Evolutionary conservation across 2,329 filamentous ascomycete genomes (phyloP).

Genomic region (Diplodia scrobiculata): DNA sequence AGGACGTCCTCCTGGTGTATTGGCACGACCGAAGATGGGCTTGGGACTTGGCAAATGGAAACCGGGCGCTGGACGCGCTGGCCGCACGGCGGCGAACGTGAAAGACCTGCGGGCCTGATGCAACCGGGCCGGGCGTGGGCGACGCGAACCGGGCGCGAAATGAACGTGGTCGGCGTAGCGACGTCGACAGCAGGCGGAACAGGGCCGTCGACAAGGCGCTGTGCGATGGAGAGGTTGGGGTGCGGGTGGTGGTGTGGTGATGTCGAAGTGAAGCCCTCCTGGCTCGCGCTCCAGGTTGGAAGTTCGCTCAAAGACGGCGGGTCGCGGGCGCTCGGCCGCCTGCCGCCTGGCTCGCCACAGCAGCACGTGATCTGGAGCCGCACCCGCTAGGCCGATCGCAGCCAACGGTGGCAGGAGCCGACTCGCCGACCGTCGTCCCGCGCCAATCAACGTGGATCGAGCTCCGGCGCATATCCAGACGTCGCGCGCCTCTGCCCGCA

Average conservation of each 20-base stretch:
- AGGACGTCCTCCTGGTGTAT: neutral
- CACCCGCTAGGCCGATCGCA: neutral
- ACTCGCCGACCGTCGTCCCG: conserved; percentile 23
- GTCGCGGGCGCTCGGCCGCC: neutral
- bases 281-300: conserved; percentile 22
- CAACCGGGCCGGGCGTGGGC: conserved; percentile 23
- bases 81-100: conserved; percentile 31
- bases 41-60: conserved; percentile 28
- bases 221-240: conserved; percentile 40
- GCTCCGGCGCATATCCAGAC: conserved; percentile 5
- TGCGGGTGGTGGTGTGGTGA: conserved; percentile 29
- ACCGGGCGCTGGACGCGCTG: conserved; percentile 41
- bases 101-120: conserved; percentile 35
- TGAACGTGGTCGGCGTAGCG: conserved; percentile 33
- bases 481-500: neutral
- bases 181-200: conserved; percentile 35
- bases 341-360: conserved; percentile 12
- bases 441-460: neutral
- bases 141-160: conserved; percentile 25
- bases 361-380: conserved; percentile 15
- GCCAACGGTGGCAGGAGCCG: conserved; percentile 1
- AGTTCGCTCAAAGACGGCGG: conserved; percentile 14
- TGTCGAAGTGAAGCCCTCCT: conserved; percentile 20
- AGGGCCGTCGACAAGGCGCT: conserved; percentile 38
- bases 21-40: conserved; percentile 10